These are phyloP conservation scores for Globisporangium megalacanthum DNA, from an alignment of 352 stramenopile species.

Conservation along the genomic window DNA sequence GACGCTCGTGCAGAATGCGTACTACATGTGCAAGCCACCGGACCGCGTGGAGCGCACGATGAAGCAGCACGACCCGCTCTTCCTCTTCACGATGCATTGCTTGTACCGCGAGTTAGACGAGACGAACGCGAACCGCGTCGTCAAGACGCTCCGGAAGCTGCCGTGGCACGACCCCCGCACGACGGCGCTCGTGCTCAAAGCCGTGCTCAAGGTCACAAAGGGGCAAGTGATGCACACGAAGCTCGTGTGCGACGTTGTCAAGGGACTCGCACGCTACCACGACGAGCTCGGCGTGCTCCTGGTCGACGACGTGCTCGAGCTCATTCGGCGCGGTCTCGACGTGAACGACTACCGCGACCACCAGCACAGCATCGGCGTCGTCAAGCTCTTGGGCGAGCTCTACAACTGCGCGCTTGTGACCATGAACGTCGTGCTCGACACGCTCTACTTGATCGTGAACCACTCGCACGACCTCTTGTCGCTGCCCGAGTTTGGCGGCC, in stretches of 20 bases:
- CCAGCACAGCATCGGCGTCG: slow-evolving; percentile 90
- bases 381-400: slow-evolving; percentile 92
- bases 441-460: slow-evolving; percentile 93
- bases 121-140: slow-evolving; percentile 85
- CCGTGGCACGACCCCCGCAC: slow-evolving; percentile 82
- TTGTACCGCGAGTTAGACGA: slow-evolving; percentile 83
- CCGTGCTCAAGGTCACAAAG: slow-evolving; percentile 91
- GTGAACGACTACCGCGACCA: slow-evolving; percentile 89
- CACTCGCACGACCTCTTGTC: slow-evolving; percentile 92
- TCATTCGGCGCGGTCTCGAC: slow-evolving; percentile 88
- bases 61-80: slow-evolving; percentile 88
- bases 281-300: slow-evolving; percentile 88
- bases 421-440: slow-evolving; percentile 90
- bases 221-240: slow-evolving; percentile 87
- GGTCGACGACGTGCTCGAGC: slow-evolving; percentile 92
- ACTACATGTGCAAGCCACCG: slow-evolving; percentile 90
- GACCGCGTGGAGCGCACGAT: slow-evolving; percentile 69
- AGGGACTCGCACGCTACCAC: slow-evolving; percentile 80
- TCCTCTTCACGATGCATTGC: slow-evolving; percentile 87
- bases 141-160: slow-evolving; percentile 92
- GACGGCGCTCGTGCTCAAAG: slow-evolving; percentile 79
- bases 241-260: slow-evolving; percentile 84
- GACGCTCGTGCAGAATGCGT: slow-evolving; percentile 90
- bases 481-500: slow-evolving; percentile 47
- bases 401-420: slow-evolving; percentile 91